Evolutionary conservation across 2,329 filamentous ascomycete genomes (phyloP).

Genomic region (Penicillium sp.): DNA sequence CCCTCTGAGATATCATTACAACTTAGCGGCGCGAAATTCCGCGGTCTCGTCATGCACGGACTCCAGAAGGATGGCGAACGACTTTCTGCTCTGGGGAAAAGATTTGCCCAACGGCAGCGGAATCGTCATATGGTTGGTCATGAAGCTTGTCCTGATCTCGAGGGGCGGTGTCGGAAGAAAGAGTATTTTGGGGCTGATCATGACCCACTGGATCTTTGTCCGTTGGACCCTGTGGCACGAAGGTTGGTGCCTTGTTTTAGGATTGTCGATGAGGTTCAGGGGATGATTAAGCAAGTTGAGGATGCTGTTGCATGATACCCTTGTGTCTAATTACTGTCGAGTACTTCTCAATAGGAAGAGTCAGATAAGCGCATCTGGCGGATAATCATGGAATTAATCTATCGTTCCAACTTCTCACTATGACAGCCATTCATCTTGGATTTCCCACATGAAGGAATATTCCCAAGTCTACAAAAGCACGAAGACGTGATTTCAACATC

Average conservation of each 20-base stretch:
- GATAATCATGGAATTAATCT: neutral
- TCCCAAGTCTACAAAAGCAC: constrained; percentile 54
- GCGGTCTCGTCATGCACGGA: constrained; percentile 13
- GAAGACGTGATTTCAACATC: constrained; percentile 60
- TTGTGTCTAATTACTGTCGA: neutral
- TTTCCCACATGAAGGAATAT: neutral
- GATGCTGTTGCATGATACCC: constrained; percentile 1
- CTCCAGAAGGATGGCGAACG: constrained; percentile 19
- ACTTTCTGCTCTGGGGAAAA: constrained; percentile 17
- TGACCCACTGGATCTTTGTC: constrained; percentile 30
- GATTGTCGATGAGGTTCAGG: constrained; percentile 30
- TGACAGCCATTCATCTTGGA: constrained; percentile 4
- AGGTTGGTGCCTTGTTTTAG: constrained; percentile 30
- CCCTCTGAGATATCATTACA: constrained; percentile 9
- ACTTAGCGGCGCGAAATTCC: constrained; percentile 15
- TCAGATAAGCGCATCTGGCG: neutral
- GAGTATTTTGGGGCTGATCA: constrained; percentile 17
- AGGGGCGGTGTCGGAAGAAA: constrained; percentile 27
- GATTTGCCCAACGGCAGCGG: constrained; percentile 28
- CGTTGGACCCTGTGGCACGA: constrained; percentile 21
- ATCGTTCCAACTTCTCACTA: neutral
- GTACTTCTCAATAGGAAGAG: neutral
- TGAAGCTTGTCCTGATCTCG: constrained; percentile 24
- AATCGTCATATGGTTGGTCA: constrained; percentile 30
- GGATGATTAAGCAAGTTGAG: constrained; percentile 28